Base-by-base conservation (phyloP, 495 filamentous ascomycete genomes). In the Penicillium nucicola region DNA sequence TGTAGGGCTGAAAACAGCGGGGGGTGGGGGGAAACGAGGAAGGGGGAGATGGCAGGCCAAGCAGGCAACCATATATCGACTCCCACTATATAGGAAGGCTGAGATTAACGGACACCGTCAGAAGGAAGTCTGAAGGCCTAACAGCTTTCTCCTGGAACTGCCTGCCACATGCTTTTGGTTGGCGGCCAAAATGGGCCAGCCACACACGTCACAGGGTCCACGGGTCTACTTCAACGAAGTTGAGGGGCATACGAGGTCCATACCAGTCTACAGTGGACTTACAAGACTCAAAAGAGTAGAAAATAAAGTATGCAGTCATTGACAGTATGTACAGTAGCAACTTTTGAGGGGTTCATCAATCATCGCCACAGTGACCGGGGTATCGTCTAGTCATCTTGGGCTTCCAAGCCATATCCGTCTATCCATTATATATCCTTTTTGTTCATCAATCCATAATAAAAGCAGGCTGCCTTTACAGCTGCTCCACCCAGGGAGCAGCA, bases 381-480 rank as follows among this genome's bases (percentile, higher is more conserved):
- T 74, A 74, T 74, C 70, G 58, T 74, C 68, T 74, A 71, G 58
- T 61, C 60, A 62, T 65, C 53, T 68, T 62, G 57, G 59, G 61
- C 47, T 48, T 59, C 55, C 53, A 55, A 52, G 47, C 60, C 62
- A 65, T 28, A 28, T 62, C 52, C 52, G 45, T 74, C 68, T 71
- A 71, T 74, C 62, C 67, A 69, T 72, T 69, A 69, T 50, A 42
- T 48, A 54, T 59, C 52, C 52, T 54, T 62, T 44, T 42, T 34
- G 40, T 47, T 68, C 64, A 71, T 64, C 42, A 50, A 46, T 52
- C 42, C 31, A 31, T 46, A 42, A 45, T 12, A 47, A 18, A 20
- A 47, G 17, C 31, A 51, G 45, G 45, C 52, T 32, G 50, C 39
- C 25, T 28, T 68, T 62, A 74, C 56, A 75, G 65, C 66, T 74